Conservation (phyloP, 1,284 basidiomycete genomes). For the Tilletia indica region DNA sequence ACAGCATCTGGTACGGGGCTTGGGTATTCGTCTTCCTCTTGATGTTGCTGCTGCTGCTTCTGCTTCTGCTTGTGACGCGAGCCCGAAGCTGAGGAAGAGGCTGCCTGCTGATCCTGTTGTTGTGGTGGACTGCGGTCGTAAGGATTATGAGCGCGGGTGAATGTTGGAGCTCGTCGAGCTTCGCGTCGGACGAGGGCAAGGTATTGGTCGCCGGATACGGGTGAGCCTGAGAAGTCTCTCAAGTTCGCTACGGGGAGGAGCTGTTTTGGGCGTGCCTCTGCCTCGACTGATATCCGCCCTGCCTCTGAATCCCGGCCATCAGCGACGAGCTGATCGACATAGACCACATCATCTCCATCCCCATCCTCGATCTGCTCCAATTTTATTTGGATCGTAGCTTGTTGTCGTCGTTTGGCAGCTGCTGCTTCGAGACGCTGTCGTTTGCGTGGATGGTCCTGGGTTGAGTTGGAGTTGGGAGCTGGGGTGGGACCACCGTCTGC, state of each 20-base stretch:
- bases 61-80: neutral
- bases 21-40: no score
- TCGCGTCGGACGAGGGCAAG: slow-evolving; percentile 1
- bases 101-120: neutral
- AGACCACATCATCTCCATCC: neutral
- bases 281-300: neutral
- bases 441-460: slow-evolving; percentile 10
- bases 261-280: neutral
- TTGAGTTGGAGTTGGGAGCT: neutral
- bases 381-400: no score
- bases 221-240: neutral
- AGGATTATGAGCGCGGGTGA: slow-evolving; percentile 7
- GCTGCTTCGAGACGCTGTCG: slow-evolving; percentile 7
- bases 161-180: neutral
- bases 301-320: neutral
- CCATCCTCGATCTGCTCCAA: neutral
- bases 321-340: neutral
- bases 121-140: neutral
- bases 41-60: neutral
- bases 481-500: slow-evolving; percentile 10
- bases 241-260: neutral
- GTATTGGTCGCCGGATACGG: neutral
- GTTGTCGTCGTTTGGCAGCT: neutral
- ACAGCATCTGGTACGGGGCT: neutral
- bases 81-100: neutral